Evolutionary conservation across 345 rosid genomes (phyloP).

Genomic region (Gossypium thurberi): DNA sequence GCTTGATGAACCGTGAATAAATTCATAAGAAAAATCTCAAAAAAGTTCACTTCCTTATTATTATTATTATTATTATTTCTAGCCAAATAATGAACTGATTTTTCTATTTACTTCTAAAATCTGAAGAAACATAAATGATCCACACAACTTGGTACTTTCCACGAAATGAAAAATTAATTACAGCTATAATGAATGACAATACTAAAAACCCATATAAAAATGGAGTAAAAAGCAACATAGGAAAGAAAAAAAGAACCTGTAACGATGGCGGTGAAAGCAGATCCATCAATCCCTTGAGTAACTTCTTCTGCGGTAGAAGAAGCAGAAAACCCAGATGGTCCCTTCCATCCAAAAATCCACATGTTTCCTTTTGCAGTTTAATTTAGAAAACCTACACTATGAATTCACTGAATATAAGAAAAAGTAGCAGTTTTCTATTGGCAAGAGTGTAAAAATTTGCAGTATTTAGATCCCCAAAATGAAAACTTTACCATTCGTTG

Average conservation of each 20-base stretch:
- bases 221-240: not conserved
- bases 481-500: not conserved
- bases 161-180: not conserved
- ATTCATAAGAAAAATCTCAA: not conserved
- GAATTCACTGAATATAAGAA: not conserved
- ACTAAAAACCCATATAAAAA: not conserved
- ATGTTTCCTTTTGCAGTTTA: not conserved
- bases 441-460: not conserved
- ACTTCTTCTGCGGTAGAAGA: constrained; percentile 24
- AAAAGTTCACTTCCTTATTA: not conserved
- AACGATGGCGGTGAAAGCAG: constrained; percentile 41
- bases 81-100: not conserved
- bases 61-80: not conserved
- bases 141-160: not conserved
- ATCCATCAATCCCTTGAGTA: constrained; percentile 36
- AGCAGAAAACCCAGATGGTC: constrained; percentile 19
- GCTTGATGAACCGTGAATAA: not conserved
- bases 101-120: not conserved
- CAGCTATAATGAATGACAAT: not conserved
- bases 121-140: not conserved
- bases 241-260: constrained; percentile 23
- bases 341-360: constrained; percentile 20
- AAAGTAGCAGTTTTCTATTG: not conserved
- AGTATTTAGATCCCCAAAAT: not conserved
- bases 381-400: not conserved